Evolutionary conservation across 2,329 filamentous ascomycete genomes (phyloP), one percentile per base, ranked within the genome.

Genomic region (Venturiaceae sp.): DNA sequence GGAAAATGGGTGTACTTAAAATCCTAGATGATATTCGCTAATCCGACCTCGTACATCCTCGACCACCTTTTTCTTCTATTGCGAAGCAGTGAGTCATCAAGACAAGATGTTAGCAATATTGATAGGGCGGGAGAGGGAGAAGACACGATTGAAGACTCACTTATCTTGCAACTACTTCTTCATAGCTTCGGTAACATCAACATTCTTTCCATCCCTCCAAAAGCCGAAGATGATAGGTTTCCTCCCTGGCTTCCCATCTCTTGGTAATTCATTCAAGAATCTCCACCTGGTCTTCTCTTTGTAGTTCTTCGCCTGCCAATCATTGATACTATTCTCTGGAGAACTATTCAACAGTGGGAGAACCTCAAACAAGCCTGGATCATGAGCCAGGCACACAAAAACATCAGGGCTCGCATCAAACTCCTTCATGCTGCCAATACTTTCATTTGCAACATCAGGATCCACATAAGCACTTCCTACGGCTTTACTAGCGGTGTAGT

Each of bases 391-490:
- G 33, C 62, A 61, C 2, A 68, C 64, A 50, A 70, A 64, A 14
- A 70, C 62, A 58, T 67, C 64, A 2, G 64, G 61, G 37, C 62
- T 57, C 11, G 63, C 66, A 55, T 70, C 68, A 41, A 68, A 65
- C 16, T 63, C 75, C 55, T 75, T 71, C 34, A 80, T 57, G 58
- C 77, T 78, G 19, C 64, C 65, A 4, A 78, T 71, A 1, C 75
- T 78, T 46, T 66, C 66, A 28, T 69, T 60, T 2, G 73, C 69
- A 57, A 39, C 21, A 23, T 34, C 28, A 11, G 55, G 55, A 36
- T 57, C 39, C 13, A 50, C 30, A 11, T 57, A 57, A 11, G 37
- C 37, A 23, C 55, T 57, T 28, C 55, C 55, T 26, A 14, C 21
- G 6, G 55, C 55, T 32, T 46, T 50, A 19, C 37, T 46, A 16